Evolutionary conservation across 805 yeast species (phyloP).

Genomic region (Candida insectalens): DNA sequence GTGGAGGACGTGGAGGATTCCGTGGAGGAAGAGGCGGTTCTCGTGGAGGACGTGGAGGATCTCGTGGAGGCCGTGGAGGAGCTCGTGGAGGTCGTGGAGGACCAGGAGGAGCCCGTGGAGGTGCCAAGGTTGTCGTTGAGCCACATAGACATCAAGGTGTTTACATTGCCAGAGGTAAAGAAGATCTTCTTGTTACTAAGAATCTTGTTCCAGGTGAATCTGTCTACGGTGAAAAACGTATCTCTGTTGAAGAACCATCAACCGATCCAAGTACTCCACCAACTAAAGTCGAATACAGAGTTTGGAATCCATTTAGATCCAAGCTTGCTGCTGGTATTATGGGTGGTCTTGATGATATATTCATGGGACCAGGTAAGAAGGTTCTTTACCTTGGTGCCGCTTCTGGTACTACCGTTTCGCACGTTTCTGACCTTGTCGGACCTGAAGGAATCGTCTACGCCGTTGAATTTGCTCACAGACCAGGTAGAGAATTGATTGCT

Average conservation of each 20-base stretch:
- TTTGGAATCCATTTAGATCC: constrained; percentile 99
- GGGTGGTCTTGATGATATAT: constrained; percentile 98
- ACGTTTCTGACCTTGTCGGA: constrained; percentile 96
- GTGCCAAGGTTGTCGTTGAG: constrained; percentile 94
- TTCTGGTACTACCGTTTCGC: constrained; percentile 97
- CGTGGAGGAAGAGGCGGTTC: constrained; percentile 43
- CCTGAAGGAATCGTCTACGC: constrained; percentile 99
- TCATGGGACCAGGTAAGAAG: constrained; percentile 96
- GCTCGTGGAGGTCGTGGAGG: constrained; percentile 57
- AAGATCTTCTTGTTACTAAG: constrained; percentile 94
- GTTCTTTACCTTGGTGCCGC: constrained; percentile 98
- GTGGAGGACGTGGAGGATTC: constrained; percentile 41
- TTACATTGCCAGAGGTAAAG: constrained; percentile 98
- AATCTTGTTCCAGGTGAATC: constrained; percentile 97
- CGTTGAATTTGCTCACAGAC: constrained; percentile 98
- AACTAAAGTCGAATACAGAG: constrained; percentile 97
- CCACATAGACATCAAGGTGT: constrained; percentile 99
- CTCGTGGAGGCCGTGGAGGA: constrained; percentile 49
- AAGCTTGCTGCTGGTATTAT: constrained; percentile 99
- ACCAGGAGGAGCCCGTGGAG: constrained; percentile 77
- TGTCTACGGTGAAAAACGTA: constrained; percentile 97
- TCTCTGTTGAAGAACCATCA: constrained; percentile 87
- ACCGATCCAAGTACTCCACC: constrained; percentile 80
- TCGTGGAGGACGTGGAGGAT: constrained; percentile 38
- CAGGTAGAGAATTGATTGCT: constrained; percentile 97